Percentiles rank a stretch among this genome's conserved stretches.
Evolutionary conservation across 139 green algal genomes (phyloP).

Genomic region (Haematococcus lacustris): DNA sequence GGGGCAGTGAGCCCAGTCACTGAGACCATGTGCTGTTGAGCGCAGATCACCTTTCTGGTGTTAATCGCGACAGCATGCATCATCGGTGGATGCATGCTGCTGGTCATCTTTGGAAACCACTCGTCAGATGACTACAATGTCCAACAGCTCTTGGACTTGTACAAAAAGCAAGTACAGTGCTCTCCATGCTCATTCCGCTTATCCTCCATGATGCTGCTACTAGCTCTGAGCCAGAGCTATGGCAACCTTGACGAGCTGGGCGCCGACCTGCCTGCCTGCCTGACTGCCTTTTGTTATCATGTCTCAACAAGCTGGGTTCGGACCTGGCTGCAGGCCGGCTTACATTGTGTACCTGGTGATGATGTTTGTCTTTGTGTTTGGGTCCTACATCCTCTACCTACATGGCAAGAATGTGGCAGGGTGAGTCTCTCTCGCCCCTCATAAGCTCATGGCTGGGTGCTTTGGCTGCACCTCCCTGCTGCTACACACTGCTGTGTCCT

Average conservation of each 20-base stretch:
- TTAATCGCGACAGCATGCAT: slow-evolving; percentile 66
- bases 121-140: slow-evolving; percentile 47
- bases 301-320: too few relatives aligned
- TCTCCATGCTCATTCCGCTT: too few relatives aligned
- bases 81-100: slow-evolving; percentile 68
- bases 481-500: too few relatives aligned
- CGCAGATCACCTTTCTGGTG: slow-evolving; percentile 33
- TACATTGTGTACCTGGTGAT: slow-evolving; percentile 69
- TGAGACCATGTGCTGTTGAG: background rate
- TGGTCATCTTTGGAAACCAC: slow-evolving; percentile 85
- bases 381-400: slow-evolving; percentile 46
- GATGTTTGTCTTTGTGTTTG: slow-evolving; percentile 28
- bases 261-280: too few relatives aligned
- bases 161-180: slow-evolving; percentile 32
- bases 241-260: too few relatives aligned
- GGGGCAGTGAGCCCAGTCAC: background rate
- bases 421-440: too few relatives aligned
- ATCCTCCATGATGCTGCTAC: too few relatives aligned
- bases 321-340: slow-evolving; percentile 25
- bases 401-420: slow-evolving; percentile 23
- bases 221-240: too few relatives aligned
- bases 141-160: slow-evolving; percentile 57
- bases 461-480: too few relatives aligned
- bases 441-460: too few relatives aligned
- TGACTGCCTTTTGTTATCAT: too few relatives aligned